Evolutionary conservation across 768 basidiomycete species (phyloP), one percentile per base, ranked within the genome.

Genomic region (Pisolithus marmoratus): DNA sequence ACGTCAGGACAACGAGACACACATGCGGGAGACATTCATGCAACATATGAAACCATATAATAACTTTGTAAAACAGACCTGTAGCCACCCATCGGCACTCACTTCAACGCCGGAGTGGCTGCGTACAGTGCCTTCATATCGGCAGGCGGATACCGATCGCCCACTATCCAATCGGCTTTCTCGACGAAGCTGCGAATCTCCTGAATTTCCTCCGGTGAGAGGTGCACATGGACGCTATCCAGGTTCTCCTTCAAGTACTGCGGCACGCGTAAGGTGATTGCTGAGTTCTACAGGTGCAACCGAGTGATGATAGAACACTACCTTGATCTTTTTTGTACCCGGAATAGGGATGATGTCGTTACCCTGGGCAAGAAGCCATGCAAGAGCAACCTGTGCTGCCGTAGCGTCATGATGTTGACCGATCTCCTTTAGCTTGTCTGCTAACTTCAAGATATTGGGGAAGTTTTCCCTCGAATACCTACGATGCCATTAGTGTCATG

Each of bases 231-330:
- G 2, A 62, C 59, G 2, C 74, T 72, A 0, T 47, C 69, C 22
- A 75, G 24, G 48, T 81, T 81, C 55, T 81, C 78, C 19, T 74
- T 59, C 7, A 80, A 68, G 43, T 73, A 72, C 74, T 74, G 47
- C 12, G 27, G 11, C 17, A 23, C 38, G 6, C 20, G 66, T 41
- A 6, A 4, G 7, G 19, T 14, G 45, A 40, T 38, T 5, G 8
- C 14, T 27, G 9, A 15, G 43, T 29, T 44, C 8, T 4, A 7
- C 8, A 0, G 12, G 43, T 44, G 24, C 7, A 3, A 4, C 8
- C 1, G 20, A 38, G 17, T 17, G 7, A 45, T 22, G 26, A 15
- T n/a, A 27, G 22, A 19, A 11, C 54, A 58, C 0, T 26, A 67
- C 63, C 64, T 63, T 67, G 56, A 74, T 50, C 34, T 65, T 63